Percentiles rank a stretch among this genome's conserved stretches.
Evolutionary conservation across 1,284 basidiomycete species (phyloP).

Genomic region (Malassezia caprae): DNA sequence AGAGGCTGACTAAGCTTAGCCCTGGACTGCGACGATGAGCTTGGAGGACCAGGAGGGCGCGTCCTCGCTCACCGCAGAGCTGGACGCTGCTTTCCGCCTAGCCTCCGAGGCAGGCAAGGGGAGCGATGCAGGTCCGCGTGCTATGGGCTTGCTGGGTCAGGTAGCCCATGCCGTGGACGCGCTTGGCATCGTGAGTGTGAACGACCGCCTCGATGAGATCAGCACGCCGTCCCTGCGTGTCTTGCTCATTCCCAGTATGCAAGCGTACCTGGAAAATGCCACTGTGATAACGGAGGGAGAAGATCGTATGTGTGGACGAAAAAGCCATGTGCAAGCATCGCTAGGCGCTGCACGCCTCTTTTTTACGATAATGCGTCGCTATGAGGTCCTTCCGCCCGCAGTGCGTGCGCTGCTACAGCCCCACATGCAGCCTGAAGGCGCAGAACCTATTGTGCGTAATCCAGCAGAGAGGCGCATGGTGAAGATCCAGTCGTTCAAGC

Average conservation of each 20-base stretch:
- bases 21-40: background rate
- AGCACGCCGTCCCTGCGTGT: slow-evolving; percentile 32
- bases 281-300: slow-evolving; percentile 14
- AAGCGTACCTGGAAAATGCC: slow-evolving; percentile 18
- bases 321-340: slow-evolving; percentile 13
- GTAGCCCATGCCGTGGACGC: slow-evolving; percentile 28
- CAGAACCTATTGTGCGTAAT: background rate
- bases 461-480: slow-evolving; percentile 20
- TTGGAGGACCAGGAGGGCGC: background rate
- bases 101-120: background rate
- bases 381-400: slow-evolving; percentile 20
- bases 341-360: slow-evolving; percentile 18
- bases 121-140: background rate
- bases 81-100: background rate
- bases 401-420: slow-evolving; percentile 13
- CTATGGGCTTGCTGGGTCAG: slow-evolving; percentile 2
- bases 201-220: slow-evolving; percentile 31
- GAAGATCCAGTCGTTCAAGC: slow-evolving; percentile 36
- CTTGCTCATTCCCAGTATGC: slow-evolving; percentile 29
- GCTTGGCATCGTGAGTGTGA: slow-evolving; percentile 23
- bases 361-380: slow-evolving; percentile 9
- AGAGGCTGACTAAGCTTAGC: background rate
- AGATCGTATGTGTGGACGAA: slow-evolving; percentile 9
- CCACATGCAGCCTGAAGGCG: background rate
- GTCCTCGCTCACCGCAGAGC: slow-evolving; percentile 4